Evolutionary conservation across 2,329 filamentous ascomycete genomes (phyloP).

Genomic region (Xylariaceae sp.): DNA sequence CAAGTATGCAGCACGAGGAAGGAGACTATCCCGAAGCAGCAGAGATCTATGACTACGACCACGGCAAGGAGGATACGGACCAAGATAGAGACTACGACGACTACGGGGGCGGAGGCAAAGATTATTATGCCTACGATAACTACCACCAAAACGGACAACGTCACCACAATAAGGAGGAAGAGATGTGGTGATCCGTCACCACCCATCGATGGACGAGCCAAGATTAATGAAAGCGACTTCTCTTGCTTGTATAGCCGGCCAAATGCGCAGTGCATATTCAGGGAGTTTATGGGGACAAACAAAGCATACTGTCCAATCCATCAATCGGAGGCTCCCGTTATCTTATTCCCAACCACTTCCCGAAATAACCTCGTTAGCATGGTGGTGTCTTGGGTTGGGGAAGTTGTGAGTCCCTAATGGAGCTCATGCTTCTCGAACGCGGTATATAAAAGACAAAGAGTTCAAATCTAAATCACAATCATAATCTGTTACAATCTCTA

Average conservation of each 20-base stretch:
- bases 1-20: conserved; percentile 40
- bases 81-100: conserved; percentile 36
- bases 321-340: too few species aligned
- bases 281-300: too few species aligned
- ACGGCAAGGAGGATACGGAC: conserved; percentile 42
- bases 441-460: too few species aligned
- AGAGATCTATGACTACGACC: conserved; percentile 53
- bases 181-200: conserved; percentile 41
- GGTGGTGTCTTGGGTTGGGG: too few species aligned
- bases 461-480: too few species aligned
- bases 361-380: too few species aligned
- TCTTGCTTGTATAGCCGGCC: conserved; percentile 8
- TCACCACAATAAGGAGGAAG: conserved; percentile 34
- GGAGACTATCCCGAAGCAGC: conserved; percentile 51
- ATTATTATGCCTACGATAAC: conserved; percentile 27
- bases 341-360: too few species aligned
- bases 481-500: too few species aligned
- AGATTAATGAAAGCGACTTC: conserved; percentile 16
- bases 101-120: conserved; percentile 28
- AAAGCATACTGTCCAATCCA: too few species aligned
- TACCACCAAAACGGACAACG: conserved; percentile 24
- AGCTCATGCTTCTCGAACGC: too few species aligned
- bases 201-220: conserved; percentile 6
- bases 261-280: too few species aligned
- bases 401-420: too few species aligned